A percentile compares a stretch with the other conserved stretches of the same genome.
Conservation (phyloP, 495 filamentous ascomycete genomes). For the Aspergillus wentii region DNA sequence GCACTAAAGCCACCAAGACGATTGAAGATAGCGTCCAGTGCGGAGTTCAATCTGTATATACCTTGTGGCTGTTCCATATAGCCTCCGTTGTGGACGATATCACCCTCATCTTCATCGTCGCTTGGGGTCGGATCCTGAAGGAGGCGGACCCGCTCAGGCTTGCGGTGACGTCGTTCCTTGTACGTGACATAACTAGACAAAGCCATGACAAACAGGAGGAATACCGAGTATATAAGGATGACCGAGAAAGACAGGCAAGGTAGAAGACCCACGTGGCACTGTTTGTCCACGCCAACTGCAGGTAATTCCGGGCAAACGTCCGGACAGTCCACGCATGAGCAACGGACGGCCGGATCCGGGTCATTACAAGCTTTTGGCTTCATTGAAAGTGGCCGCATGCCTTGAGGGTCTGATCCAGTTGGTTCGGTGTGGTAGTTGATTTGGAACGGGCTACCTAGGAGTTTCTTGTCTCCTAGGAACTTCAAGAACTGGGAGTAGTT, state of each 20-base stretch:
- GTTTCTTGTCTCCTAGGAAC: slow-evolving; percentile 88
- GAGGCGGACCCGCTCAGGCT: slow-evolving; percentile 76
- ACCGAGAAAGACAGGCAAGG: slow-evolving; percentile 91
- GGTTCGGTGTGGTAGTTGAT: slow-evolving; percentile 79
- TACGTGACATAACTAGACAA: slow-evolving; percentile 71
- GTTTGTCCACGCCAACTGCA: slow-evolving; percentile 56
- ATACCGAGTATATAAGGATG: slow-evolving; percentile 75
- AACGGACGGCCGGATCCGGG: slow-evolving; percentile 76
- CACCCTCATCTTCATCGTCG: slow-evolving; percentile 82
- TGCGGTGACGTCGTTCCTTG: slow-evolving; percentile 62
- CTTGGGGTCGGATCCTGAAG: slow-evolving; percentile 77
- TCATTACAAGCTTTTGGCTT: slow-evolving; percentile 82
- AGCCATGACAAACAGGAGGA: slow-evolving; percentile 62
- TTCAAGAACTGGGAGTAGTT: slow-evolving; percentile 79
- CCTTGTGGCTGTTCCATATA: slow-evolving; percentile 63
- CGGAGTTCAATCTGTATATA: slow-evolving; percentile 72
- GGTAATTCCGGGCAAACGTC: slow-evolving; percentile 77
- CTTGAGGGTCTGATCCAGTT: slow-evolving; percentile 40
- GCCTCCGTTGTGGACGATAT: slow-evolving; percentile 65
- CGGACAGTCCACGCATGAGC: slow-evolving; percentile 89
- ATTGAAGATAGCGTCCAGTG: slow-evolving; percentile 74
- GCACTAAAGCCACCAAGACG: slow-evolving; percentile 79
- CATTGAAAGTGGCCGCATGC: slow-evolving; percentile 63
- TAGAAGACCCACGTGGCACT: slow-evolving; percentile 78
- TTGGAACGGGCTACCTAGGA: slow-evolving; percentile 89